These are phyloP conservation scores for Pichiaceae sp. DNA, from an alignment of 1,139 yeast genomes.

Conservation along the genomic window DNA sequence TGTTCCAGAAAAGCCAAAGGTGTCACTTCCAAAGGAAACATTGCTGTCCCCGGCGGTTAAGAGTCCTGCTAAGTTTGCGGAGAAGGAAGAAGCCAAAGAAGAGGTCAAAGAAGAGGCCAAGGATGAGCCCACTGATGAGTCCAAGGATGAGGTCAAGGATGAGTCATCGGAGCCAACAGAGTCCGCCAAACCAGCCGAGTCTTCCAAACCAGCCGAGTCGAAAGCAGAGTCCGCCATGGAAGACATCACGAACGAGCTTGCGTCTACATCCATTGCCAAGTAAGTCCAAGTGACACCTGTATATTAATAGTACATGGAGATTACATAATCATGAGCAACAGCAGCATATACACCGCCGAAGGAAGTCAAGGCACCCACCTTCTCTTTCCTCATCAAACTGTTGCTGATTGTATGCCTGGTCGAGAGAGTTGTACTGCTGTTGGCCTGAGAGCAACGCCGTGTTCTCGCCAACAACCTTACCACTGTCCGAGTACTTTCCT, in stretches of 20 bases:
- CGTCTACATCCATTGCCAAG: no score
- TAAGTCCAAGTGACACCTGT: no score
- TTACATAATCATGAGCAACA: neutral
- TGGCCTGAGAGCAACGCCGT: slow-evolving; percentile 3
- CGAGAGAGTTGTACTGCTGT: neutral
- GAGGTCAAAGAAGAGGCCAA: slow-evolving; percentile 1
- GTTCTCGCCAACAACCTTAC: slow-evolving; percentile 1
- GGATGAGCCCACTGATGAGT: neutral
- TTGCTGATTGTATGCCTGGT: neutral
- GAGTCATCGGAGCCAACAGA: slow-evolving; percentile 3
- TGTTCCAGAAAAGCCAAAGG: neutral
- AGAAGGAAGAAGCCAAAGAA: slow-evolving; percentile 3
- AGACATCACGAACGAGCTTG: neutral
- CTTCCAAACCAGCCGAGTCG: neutral
- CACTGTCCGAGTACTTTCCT: slow-evolving; percentile 1
- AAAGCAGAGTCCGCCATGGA: neutral
- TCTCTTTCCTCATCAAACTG: slow-evolving; percentile 1
- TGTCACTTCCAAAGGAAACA: slow-evolving; percentile 22
- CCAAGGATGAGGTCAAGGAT: slow-evolving; percentile 4
- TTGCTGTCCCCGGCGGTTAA: slow-evolving; percentile 19
- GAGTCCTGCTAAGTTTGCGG: slow-evolving; percentile 7
- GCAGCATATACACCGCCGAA: slow-evolving; percentile 3
- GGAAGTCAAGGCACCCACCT: slow-evolving; percentile 1
- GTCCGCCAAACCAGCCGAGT: slow-evolving; percentile 1
- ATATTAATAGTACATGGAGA: neutral